phyloP scores from a whole-genome alignment of 2,329 filamentous ascomycete species.

The Diaporthe aspalathi region DNA sequence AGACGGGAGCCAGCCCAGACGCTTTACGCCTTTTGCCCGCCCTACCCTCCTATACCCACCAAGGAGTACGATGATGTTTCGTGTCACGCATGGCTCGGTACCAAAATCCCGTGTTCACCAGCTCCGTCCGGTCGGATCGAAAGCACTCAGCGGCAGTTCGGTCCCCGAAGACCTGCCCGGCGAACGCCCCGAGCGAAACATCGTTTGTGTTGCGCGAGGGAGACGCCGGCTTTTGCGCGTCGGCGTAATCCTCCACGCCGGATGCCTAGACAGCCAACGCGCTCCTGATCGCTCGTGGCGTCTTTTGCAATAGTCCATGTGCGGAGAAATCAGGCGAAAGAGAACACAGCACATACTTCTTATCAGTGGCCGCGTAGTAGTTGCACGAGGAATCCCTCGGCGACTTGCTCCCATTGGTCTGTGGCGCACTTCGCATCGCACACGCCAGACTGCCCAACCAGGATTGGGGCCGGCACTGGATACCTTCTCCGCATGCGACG shows the following conservation, averaged over 20 bases:
- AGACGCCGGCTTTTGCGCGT: background rate
- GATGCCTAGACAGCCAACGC: background rate
- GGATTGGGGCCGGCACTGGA: background rate
- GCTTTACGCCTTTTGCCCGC: background rate
- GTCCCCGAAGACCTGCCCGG: background rate
- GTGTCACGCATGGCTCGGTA: constrained; percentile 1
- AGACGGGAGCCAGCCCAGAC: constrained; percentile 32
- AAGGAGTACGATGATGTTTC: constrained; percentile 9
- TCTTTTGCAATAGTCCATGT: background rate
- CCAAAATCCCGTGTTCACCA: background rate
- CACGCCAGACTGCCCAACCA: constrained; percentile 1
- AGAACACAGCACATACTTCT: constrained; percentile 5
- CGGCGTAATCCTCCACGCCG: background rate
- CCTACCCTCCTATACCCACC: constrained; percentile 1
- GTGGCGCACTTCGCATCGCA: constrained; percentile 1
- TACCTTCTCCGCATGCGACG: constrained; percentile 28
- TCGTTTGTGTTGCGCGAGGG: background rate
- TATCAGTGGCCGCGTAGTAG: constrained; percentile 18
- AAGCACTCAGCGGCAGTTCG: constrained; percentile 1
- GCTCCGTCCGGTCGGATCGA: constrained; percentile 3
- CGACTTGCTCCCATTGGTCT: constrained; percentile 1
- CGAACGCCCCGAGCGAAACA: background rate
- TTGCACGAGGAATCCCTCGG: background rate
- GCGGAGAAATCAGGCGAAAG: background rate
- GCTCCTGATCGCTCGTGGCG: background rate